Base-by-base conservation (phyloP, 2,329 filamentous ascomycete genomes). In the Alternaria sp. region DNA sequence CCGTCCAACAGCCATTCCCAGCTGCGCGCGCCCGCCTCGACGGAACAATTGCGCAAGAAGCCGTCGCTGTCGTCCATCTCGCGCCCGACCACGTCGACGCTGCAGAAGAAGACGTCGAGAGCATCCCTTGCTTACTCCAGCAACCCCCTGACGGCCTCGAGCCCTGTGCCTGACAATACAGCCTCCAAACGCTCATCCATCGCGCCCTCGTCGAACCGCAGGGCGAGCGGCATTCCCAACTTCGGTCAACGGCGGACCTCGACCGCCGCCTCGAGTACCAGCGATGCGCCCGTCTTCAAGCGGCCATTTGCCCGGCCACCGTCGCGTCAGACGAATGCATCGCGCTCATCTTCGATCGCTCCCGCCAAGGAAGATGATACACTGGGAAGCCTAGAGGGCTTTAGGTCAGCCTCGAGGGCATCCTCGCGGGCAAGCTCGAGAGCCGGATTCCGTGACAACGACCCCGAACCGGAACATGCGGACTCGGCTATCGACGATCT, bases 1-100 rank as follows among this genome's bases (percentile, higher is more conserved):
- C 64, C 81, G 46, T 78, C 80, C 45, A 69, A 54, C 45, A 78
- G 73, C 64, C 74, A 79, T 36, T 80, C 78, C 62, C 78, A 82
- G 30, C 72, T 86, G 58, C 82, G 82, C 3, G 40, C 69, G 55
- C 77, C 83, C 15, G 80, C 84, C 1, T 54, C 82, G 78, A 80
- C 79, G 69, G 85, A 86, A 36, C 82, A 81, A 64, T 51, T 77
- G 64, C 72, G 68, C 66, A 76, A 74, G 69, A 76, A 74, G 64
- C 68, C 76, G 10, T 79, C 77, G 13, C 28, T 74, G 15, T 71
- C 74, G 46, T 71, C 71, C 32, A 55, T 77, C 32, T 68, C 54
- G 57, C 52, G 69, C 5, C 50, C 61, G 23, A 61, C 66, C n/a
- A 44, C 66, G 15, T 60, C 71, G 11, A 52, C 69, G 3, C 56